Evolutionary conservation across 176 grass and related monocot species (phyloP), one percentile per base, ranked within the genome.

Genomic region (Miscanthus lutarioriparius): DNA sequence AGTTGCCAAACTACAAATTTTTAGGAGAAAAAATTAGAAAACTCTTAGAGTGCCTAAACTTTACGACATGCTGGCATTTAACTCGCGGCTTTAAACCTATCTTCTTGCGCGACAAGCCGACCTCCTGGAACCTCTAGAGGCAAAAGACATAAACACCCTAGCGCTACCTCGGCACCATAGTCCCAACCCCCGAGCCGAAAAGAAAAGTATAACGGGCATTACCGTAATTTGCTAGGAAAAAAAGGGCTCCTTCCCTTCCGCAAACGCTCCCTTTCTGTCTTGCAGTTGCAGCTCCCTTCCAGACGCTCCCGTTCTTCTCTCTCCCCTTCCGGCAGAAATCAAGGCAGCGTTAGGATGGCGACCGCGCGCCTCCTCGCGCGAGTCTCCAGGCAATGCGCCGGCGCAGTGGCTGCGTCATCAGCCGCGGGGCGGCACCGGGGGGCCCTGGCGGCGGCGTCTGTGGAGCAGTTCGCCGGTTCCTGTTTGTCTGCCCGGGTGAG

Each of bases 51-150:
- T 30, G 33, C 4, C 33, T 35, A 4, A 35, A 35, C 33, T 35
- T 35, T 4, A 35, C 33, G 33, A 35, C 3, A 35, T 35, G 33
- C 33, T 35, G 33, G 33, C 33, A 35, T 35, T 35, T 35, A 4
- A 3, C 33, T 35, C 33, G 33, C 33, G 33, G 33, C 33, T 35
- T 35, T 35, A 53, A 53, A 54, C 19, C 51, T 2, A 54, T 54
- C 86, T 65, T 84, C 70, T 80, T 80, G 87, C 13, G 53, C 49
- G 1, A 85, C 62, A 89, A 89, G 82, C 25, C 8, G 81, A 75
- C 39, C 7, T 14, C 36, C 20, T 25, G 7, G 10, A 76, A 89
- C 51, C 27, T 25, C 30, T 3, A 15, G 0, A 9, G 0, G 0
- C 16, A 30, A 64, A 75, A 75, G 82, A 81, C 82, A 33, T 2